Evolutionary conservation across 495 filamentous ascomycete species (phyloP).

Genomic region (Penicillium pulvis): DNA sequence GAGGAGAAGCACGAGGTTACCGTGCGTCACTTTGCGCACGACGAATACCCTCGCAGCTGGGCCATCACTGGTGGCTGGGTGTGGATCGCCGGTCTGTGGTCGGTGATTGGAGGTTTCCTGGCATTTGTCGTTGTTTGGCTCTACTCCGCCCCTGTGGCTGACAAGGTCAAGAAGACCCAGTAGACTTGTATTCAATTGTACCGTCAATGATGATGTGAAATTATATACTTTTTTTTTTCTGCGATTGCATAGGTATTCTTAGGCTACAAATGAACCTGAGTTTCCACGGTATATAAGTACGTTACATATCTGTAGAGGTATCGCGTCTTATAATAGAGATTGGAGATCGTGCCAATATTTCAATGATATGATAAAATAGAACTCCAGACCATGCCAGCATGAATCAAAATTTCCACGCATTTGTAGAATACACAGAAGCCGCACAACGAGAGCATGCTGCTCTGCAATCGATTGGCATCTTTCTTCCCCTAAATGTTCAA

Average conservation of each 20-base stretch:
- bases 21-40: constrained; percentile 92
- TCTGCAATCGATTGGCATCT: not conserved
- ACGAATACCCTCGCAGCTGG: constrained; percentile 92
- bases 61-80: constrained; percentile 90
- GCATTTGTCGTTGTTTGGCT: constrained; percentile 88
- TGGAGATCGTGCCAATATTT: constrained; percentile 14
- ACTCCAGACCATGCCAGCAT: constrained; percentile 38
- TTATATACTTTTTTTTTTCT: constrained; percentile 7
- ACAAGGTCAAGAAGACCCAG: constrained; percentile 69
- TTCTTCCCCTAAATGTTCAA: constrained; percentile 3
- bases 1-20: constrained; percentile 96
- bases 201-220: constrained; percentile 24
- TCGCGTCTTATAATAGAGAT: constrained; percentile 4
- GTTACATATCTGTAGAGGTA: not conserved
- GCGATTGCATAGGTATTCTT: constrained; percentile 1
- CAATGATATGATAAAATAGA: constrained; percentile 11
- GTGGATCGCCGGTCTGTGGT: constrained; percentile 88
- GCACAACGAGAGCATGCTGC: not conserved
- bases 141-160: constrained; percentile 67
- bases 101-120: constrained; percentile 81
- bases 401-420: constrained; percentile 12
- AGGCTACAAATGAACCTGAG: constrained; percentile 6
- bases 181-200: constrained; percentile 41
- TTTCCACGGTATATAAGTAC: constrained; percentile 1
- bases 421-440: constrained; percentile 13